These are phyloP conservation scores for Prunus campanulata DNA, from an alignment of 306 rosid genomes.

Conservation along the genomic window DNA sequence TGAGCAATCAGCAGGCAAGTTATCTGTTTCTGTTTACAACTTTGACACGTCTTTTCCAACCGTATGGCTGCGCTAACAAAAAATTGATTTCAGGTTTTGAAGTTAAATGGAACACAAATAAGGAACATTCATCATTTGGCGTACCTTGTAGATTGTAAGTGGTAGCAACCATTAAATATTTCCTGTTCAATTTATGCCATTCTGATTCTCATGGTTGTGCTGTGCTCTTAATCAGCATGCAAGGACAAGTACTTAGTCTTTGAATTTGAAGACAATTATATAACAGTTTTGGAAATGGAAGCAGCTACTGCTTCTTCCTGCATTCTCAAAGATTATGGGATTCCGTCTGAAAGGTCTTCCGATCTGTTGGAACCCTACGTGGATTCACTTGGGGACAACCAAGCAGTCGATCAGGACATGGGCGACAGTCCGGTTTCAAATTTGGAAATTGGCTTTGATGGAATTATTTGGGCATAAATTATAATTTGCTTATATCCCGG, in stretches of 20 bases:
- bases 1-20: conserved; percentile 94
- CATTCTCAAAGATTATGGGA: conserved; percentile 79
- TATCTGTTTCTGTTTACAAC: neutral
- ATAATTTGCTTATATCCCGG: neutral
- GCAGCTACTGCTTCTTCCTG: conserved; percentile 62
- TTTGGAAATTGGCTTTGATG: conserved; percentile 69
- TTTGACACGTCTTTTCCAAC: conserved; percentile 17
- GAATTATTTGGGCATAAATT: conserved; percentile 65
- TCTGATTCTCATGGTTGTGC: conserved; percentile 23
- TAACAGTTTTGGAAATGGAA: conserved; percentile 79
- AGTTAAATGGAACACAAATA: conserved; percentile 70
- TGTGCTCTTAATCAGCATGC: conserved; percentile 65
- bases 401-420: conserved; percentile 35
- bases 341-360: conserved; percentile 82
- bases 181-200: neutral
- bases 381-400: conserved; percentile 46
- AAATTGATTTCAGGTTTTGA: conserved; percentile 62
- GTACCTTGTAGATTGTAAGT: conserved; percentile 86
- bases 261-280: conserved; percentile 84
- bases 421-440: conserved; percentile 76
- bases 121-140: conserved; percentile 87
- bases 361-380: conserved; percentile 71
- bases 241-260: conserved; percentile 63
- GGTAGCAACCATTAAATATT: conserved; percentile 8
- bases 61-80: conserved; percentile 1